These are phyloP conservation scores for Kurtzmaniella quercitrusa DNA, from an alignment of 1,139 yeast genomes.

Conservation along the genomic window DNA sequence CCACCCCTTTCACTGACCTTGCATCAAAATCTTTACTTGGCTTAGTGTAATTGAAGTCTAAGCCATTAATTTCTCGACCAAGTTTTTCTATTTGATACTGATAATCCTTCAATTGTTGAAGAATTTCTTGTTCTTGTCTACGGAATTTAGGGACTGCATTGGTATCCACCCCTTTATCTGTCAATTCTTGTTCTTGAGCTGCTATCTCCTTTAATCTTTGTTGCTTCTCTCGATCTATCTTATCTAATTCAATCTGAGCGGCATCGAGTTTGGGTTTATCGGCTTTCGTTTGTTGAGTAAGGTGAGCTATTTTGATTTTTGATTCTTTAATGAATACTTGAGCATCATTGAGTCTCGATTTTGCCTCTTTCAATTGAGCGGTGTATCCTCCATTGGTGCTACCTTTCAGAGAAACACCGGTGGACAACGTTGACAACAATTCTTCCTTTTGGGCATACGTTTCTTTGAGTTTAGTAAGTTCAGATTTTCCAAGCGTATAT, in stretches of 20 bases:
- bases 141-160: conserved; percentile 43
- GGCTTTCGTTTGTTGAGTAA: conserved; percentile 47
- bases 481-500: conserved; percentile 40
- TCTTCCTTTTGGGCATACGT: conserved; percentile 69
- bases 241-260: conserved; percentile 53
- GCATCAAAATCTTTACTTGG: conserved; percentile 63
- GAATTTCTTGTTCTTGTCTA: conserved; percentile 31
- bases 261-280: conserved; percentile 50
- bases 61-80: conserved; percentile 60
- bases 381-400: conserved; percentile 73
- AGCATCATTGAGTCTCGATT: conserved; percentile 51
- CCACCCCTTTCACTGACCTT: conserved; percentile 74
- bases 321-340: conserved; percentile 58
- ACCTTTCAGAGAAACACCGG: conserved; percentile 88
- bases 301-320: conserved; percentile 54
- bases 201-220: conserved; percentile 35
- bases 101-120: conserved; percentile 23
- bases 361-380: conserved; percentile 66
- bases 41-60: conserved; percentile 69
- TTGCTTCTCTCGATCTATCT: conserved; percentile 40
- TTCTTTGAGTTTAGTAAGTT: conserved; percentile 42
- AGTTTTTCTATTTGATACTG: conserved; percentile 53
- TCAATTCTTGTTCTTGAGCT: conserved; percentile 41
- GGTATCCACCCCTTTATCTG: conserved; percentile 59
- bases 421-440: conserved; percentile 72